A percentile compares a stretch with the other conserved stretches of the same genome.
Evolutionary conservation across 495 filamentous ascomycete genomes (phyloP).

Genomic region (Annulohypoxylon nitens): DNA sequence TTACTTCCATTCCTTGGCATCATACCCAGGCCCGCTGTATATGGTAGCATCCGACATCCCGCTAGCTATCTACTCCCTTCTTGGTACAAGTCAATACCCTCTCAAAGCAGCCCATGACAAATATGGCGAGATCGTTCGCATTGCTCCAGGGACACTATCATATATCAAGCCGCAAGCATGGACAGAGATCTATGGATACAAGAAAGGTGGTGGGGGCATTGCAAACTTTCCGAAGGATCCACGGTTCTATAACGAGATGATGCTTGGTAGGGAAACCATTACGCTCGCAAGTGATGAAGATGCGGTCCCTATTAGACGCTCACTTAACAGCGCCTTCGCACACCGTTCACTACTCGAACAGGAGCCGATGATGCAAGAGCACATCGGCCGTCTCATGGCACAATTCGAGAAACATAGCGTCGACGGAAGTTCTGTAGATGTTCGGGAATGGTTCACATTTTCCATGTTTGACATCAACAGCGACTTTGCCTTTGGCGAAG

Average conservation of each 20-base stretch:
- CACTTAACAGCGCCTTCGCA: background rate
- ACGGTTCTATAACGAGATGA: slow-evolving; percentile 5
- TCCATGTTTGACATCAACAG: slow-evolving; percentile 5
- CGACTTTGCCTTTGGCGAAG: slow-evolving; percentile 1
- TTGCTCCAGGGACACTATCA: background rate
- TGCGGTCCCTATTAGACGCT: background rate
- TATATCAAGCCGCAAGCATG: background rate
- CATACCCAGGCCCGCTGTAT: background rate
- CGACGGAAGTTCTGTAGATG: background rate
- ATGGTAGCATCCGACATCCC: slow-evolving; percentile 1
- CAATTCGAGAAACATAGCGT: background rate
- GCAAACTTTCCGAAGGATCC: background rate
- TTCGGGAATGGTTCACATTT: background rate
- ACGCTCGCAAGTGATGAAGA: background rate
- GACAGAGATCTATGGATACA: background rate
- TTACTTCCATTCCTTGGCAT: slow-evolving; percentile 4
- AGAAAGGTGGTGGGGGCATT: background rate
- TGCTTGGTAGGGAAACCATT: background rate
- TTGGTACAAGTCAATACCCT: background rate
- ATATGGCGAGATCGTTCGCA: slow-evolving; percentile 3
- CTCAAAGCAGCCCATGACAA: background rate
- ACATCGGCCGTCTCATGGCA: background rate
- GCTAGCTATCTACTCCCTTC: background rate
- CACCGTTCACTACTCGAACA: slow-evolving; percentile 1
- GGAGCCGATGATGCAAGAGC: background rate